phyloP scores from a whole-genome alignment of 306 rosid genomes.

The Acacia melanoxylon region DNA sequence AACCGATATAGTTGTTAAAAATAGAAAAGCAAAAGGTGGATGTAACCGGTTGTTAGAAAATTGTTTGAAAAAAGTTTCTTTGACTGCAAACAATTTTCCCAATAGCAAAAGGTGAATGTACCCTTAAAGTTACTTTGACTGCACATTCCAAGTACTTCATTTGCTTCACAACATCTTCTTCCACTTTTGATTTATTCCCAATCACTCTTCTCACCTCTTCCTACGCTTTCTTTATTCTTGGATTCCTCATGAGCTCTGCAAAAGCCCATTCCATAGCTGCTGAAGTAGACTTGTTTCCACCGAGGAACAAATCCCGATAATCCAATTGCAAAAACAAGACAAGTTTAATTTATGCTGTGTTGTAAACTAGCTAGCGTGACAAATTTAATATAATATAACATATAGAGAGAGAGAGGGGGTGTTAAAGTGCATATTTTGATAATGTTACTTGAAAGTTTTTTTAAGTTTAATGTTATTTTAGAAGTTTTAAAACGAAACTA shows the following conservation, averaged over 20 bases:
- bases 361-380: background rate
- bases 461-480: too few species aligned
- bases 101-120: slow-evolving; percentile 46
- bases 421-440: too few species aligned
- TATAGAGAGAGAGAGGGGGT: too few species aligned
- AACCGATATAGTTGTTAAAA: too few species aligned
- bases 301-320: slow-evolving; percentile 24
- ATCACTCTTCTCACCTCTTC: slow-evolving; percentile 47
- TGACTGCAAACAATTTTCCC: too few species aligned
- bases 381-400: too few species aligned
- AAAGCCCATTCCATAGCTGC: slow-evolving; percentile 25
- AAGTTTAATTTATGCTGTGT: background rate
- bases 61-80: too few species aligned
- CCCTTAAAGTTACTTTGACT: slow-evolving; percentile 19
- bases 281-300: slow-evolving; percentile 24
- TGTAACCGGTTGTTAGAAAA: too few species aligned
- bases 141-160: slow-evolving; percentile 53
- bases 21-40: too few species aligned
- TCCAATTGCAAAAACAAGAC: background rate
- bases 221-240: slow-evolving; percentile 29
- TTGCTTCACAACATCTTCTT: slow-evolving; percentile 25
- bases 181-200: slow-evolving; percentile 10
- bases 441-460: too few species aligned
- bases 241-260: slow-evolving; percentile 26
- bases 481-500: too few species aligned